A percentile compares a stretch with the other conserved stretches of the same genome.
These are phyloP conservation scores for Fraxinus platypoda DNA, from an alignment of 305 asterid genomes.

Conservation along the genomic window DNA sequence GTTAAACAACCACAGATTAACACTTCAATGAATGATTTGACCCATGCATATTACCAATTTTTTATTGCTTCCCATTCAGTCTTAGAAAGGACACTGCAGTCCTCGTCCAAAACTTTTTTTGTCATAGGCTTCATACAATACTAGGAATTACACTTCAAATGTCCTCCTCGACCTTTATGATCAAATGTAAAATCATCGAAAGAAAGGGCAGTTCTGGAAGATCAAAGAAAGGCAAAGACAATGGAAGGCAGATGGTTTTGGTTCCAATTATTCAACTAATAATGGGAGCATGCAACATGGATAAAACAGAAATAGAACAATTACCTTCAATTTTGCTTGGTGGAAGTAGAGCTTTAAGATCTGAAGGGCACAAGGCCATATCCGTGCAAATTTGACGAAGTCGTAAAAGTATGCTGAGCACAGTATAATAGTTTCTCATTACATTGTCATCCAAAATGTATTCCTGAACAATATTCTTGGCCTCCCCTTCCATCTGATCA, in stretches of 20 bases:
- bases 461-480: constrained; percentile 48
- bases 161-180: background rate
- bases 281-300: background rate
- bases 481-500: constrained; percentile 89
- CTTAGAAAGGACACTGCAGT: background rate
- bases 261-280: background rate
- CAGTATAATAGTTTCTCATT: constrained; percentile 53
- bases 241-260: background rate
- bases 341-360: constrained; percentile 60
- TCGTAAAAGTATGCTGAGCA: constrained; percentile 77
- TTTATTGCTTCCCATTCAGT: background rate
- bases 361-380: constrained; percentile 72
- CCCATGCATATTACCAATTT: background rate
- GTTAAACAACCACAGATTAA: background rate
- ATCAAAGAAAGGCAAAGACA: background rate
- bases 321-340: constrained; percentile 76
- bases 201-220: background rate
- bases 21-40: background rate
- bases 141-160: background rate
- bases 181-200: background rate
- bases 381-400: constrained; percentile 88
- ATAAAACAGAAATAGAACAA: constrained; percentile 1
- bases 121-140: background rate
- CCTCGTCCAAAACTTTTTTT: background rate
- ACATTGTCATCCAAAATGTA: constrained; percentile 50